Evolutionary conservation across 73 alveolate species (phyloP).

Genomic region (Paramecium bursaria): DNA sequence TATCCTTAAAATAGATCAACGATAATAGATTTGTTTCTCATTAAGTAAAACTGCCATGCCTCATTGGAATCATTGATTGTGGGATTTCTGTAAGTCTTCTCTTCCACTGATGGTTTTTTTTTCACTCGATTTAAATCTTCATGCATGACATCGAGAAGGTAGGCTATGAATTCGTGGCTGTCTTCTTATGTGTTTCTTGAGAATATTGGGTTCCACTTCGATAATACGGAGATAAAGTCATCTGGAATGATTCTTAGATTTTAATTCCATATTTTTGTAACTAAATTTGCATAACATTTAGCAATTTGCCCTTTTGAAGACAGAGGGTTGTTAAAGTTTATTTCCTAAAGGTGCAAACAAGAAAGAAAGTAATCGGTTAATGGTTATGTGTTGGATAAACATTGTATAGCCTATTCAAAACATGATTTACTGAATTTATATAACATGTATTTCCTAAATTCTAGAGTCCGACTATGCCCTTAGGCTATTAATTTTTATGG

Average conservation of each 20-base stretch:
- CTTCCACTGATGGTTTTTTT: conserved; percentile 73
- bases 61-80: conserved; percentile 62
- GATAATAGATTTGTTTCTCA: conserved; percentile 83
- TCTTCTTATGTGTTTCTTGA: conserved; percentile 88
- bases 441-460: conserved; percentile 97
- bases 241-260: conserved; percentile 21
- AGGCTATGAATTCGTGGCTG: conserved; percentile 96
- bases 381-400: conserved; percentile 91
- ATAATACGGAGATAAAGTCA: not conserved
- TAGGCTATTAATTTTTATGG: conserved; percentile 11
- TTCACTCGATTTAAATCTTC: conserved; percentile 80
- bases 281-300: conserved; percentile 44
- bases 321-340: conserved; percentile 67
- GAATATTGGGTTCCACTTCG: conserved; percentile 70
- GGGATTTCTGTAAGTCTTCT: conserved; percentile 53
- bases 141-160: conserved; percentile 92
- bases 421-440: conserved; percentile 79
- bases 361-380: conserved; percentile 88
- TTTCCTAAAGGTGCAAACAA: conserved; percentile 67
- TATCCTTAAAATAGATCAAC: conserved; percentile 86
- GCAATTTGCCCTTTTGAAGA: conserved; percentile 60
- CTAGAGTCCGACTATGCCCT: conserved; percentile 88
- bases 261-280: conserved; percentile 36
- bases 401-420: conserved; percentile 80
- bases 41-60: conserved; percentile 82